Evolutionary conservation across 176 grass and related monocot species (phyloP), one percentile per base, ranked within the genome.

Genomic region (Dactylis glomerata): DNA sequence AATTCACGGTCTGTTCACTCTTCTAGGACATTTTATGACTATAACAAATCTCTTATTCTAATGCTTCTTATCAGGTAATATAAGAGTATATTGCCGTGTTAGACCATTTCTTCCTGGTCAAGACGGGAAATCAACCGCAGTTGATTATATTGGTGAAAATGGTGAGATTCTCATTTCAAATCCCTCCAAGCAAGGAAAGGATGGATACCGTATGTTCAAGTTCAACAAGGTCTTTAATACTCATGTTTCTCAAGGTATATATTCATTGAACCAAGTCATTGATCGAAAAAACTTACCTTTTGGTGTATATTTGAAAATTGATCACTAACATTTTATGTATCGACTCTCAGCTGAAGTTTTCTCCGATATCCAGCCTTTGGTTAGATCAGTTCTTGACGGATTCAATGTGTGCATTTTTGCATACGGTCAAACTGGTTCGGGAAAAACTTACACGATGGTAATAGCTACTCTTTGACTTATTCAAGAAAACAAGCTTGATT

Each of bases 351-450:
- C 86, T 75, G 83, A 99, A 85, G 97, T 99, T 69, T 99, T 96
- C 57, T 91, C 94, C 57, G 97, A 99, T 81, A 96, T 94, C 42
- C 97, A 92, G 38, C 91, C 97, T 79, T 75, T 99, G 81, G 84
- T 99, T 77, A 91, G 97, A 80, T 99, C 97, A 80, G 93, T 96
- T 84, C 93, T 99, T 86, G 97, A 99, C 73, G 97, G 97, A 62
- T 99, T 89, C 73, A 99, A 99, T 77, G 97, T 99, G 47, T 99
- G 97, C 83, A 99, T 99, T 82, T 99, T 99, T 91, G 97, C 97
- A 16, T 99, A 96, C 19, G 97, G 97, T 40, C 97, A 99, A 87
- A 99, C 97, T 82, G 97, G 97, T 78, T 96, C 97, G 26, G 93
- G 93, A 72, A 99, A 99, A 84, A 99, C 97, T 41, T 99, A 99